Evolutionary conservation across 2,329 filamentous ascomycete genomes (phyloP), one percentile per base, ranked within the genome.

Genomic region (Colletotrichum tabaci): DNA sequence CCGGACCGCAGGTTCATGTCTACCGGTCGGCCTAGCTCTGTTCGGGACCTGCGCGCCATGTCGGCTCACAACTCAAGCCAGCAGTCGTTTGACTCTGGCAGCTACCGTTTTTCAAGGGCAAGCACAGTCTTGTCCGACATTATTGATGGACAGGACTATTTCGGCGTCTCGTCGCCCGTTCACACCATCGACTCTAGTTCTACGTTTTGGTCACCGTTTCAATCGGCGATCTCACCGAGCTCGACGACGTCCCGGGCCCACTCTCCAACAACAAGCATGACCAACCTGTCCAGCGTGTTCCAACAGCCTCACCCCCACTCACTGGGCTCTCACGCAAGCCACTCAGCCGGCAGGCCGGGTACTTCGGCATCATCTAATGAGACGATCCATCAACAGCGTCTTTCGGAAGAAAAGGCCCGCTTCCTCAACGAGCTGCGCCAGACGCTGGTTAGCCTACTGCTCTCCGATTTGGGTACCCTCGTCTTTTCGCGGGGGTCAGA

Each of bases 161-260:
- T 97, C 81, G 87, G 93, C 71, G 82, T 88, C 76, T 87, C 88
- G 2, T 94, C 92, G 21, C 92, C 92, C 0, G 87, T 92, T 0
- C 85, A 93, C 53, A 91, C 92, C 0, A 91, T 92, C 70, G 94
- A 96, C 76, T 92, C 94, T 0, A 88, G 89, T 30, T 91, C 90
- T 18, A 96, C 94, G 0, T 97, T 96, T 79, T 98, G 95, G 94
- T 98, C 95, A 3, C 94, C 94, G 0, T 95, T 96, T 75, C 92
- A 94, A 71, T 90, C 91, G 0, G 86, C 89, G 0, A 88, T 91
- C 72, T 90, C 92, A 1, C 88, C 90, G 0, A 79, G 92, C 83
- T 79, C 94, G 79, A 83, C 87, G 80, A 79, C 87, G 0, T 89
- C 89, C 0, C 84, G 89, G 65, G 86, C 87, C 0, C 90, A 91